These are phyloP conservation scores for Fomitiporia mediterranea DNA, from an alignment of 1,284 basidiomycete genomes.

Conservation along the genomic window DNA sequence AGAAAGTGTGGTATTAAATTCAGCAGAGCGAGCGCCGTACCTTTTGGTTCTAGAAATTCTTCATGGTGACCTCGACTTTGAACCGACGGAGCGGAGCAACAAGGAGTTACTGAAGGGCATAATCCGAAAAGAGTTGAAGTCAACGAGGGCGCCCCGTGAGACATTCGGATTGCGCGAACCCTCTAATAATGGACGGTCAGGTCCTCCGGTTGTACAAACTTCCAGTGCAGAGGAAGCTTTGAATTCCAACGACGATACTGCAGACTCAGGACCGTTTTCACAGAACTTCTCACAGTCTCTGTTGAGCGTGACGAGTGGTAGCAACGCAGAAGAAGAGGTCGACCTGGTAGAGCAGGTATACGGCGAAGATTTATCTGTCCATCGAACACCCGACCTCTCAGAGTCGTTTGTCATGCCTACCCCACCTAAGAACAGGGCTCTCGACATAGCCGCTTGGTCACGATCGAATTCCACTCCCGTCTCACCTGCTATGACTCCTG, in stretches of 20 bases:
- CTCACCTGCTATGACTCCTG: slow-evolving; percentile 38
- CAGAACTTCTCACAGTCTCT: slow-evolving; percentile 24
- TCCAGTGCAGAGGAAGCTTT: slow-evolving; percentile 12
- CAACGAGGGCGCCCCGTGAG: slow-evolving; percentile 51
- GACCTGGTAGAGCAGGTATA: slow-evolving; percentile 94
- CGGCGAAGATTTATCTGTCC: slow-evolving; percentile 72
- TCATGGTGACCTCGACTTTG: slow-evolving; percentile 90
- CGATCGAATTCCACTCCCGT: slow-evolving; percentile 51
- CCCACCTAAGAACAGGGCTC: slow-evolving; percentile 83
- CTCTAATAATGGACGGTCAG: background rate
- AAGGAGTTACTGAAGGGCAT: slow-evolving; percentile 84
- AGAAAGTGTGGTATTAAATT: slow-evolving; percentile 97
- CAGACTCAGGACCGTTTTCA: slow-evolving; percentile 22
- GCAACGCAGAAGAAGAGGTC: slow-evolving; percentile 75
- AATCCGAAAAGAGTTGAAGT: slow-evolving; percentile 65
- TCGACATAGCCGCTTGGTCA: slow-evolving; percentile 83
- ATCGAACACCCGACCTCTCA: slow-evolving; percentile 64
- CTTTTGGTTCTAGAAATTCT: slow-evolving; percentile 92
- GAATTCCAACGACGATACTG: background rate
- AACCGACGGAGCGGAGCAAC: slow-evolving; percentile 81
- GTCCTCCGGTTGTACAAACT: background rate
- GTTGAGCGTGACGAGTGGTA: slow-evolving; percentile 12
- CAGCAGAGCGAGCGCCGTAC: slow-evolving; percentile 94
- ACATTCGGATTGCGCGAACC: slow-evolving; percentile 31
- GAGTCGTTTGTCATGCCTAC: slow-evolving; percentile 77